Evolutionary conservation across 1,284 basidiomycete species (phyloP).

Genomic region (Clitocybe nebularis): DNA sequence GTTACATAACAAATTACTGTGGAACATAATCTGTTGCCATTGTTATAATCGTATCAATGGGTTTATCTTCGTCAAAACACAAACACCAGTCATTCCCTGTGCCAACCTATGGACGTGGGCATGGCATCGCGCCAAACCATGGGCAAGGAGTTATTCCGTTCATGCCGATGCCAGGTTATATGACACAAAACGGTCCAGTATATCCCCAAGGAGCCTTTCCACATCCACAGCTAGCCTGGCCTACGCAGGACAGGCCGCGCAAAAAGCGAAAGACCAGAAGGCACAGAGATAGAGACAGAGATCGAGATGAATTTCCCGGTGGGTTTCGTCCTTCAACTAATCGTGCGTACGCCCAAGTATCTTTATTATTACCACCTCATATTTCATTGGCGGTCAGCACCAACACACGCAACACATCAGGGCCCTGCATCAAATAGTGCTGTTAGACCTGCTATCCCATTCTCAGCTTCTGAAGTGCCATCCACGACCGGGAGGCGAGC

Average conservation of each 20-base stretch:
- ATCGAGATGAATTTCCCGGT: not conserved
- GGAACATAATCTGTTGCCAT: too few relatives aligned
- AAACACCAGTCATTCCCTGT: not conserved
- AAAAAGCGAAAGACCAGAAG: conserved; percentile 4
- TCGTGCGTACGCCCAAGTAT: not conserved
- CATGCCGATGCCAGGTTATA: too few relatives aligned
- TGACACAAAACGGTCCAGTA: too few relatives aligned
- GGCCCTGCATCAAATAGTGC: not conserved
- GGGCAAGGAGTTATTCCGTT: not conserved
- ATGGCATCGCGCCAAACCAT: not conserved
- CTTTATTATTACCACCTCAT: too few relatives aligned
- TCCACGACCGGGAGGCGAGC: conserved; percentile 1
- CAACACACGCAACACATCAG: not conserved
- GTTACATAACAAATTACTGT: too few relatives aligned
- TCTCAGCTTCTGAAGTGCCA: not conserved
- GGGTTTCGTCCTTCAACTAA: not conserved
- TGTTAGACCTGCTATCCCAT: not conserved
- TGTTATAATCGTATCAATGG: conserved; percentile 1
- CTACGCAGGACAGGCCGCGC: conserved; percentile 2
- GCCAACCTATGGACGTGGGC: conserved; percentile 3
- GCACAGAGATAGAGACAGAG: not conserved
- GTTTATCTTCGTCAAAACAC: conserved; percentile 1
- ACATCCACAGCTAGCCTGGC: not conserved
- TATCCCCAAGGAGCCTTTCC: not conserved
- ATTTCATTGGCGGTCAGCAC: not conserved